A percentile compares a stretch with the other conserved stretches of the same genome.
Evolutionary conservation across 768 basidiomycete species (phyloP).

Genomic region (Pleurotus djamor): DNA sequence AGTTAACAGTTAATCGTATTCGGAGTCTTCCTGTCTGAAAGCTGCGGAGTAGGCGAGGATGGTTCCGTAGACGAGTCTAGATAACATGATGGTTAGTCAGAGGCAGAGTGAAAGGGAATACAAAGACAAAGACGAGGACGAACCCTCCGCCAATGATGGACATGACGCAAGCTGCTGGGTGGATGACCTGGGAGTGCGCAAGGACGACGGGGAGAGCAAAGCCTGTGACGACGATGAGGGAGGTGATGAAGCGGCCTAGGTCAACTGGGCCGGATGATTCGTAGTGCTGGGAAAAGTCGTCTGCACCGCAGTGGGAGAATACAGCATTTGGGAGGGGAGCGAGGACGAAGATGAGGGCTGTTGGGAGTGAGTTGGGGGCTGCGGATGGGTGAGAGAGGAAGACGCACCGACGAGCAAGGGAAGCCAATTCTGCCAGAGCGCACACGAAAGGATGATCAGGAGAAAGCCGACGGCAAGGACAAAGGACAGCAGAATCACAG

Average conservation of each 20-base stretch:
- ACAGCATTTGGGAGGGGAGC: conserved; percentile 95
- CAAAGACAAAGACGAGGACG: conserved; percentile 33
- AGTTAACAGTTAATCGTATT: conserved; percentile 56
- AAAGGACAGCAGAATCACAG: conserved; percentile 95
- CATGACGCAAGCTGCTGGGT: conserved; percentile 86
- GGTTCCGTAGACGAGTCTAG: conserved; percentile 83
- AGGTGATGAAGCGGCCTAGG: conserved; percentile 92
- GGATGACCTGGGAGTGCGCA: conserved; percentile 88
- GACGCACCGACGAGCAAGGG: conserved; percentile 91
- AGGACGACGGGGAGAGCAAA: conserved; percentile 91
- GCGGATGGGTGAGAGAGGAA: neutral
- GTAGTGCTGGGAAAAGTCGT: conserved; percentile 83
- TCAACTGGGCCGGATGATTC: conserved; percentile 73
- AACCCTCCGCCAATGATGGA: conserved; percentile 92
- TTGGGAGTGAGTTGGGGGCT: neutral
- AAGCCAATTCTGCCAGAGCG: conserved; percentile 95
- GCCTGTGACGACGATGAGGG: conserved; percentile 87
- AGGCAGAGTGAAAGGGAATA: neutral
- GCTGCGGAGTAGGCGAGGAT: conserved; percentile 86
- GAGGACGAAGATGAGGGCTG: conserved; percentile 92
- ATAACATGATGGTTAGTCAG: conserved; percentile 4
- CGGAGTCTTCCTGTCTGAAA: conserved; percentile 80
- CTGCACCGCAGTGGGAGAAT: conserved; percentile 88
- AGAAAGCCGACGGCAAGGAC: conserved; percentile 98
- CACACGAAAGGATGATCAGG: conserved; percentile 95